Evolutionary conservation across 2,329 filamentous ascomycete species (phyloP).

Genomic region (Cytospora piceicola): DNA sequence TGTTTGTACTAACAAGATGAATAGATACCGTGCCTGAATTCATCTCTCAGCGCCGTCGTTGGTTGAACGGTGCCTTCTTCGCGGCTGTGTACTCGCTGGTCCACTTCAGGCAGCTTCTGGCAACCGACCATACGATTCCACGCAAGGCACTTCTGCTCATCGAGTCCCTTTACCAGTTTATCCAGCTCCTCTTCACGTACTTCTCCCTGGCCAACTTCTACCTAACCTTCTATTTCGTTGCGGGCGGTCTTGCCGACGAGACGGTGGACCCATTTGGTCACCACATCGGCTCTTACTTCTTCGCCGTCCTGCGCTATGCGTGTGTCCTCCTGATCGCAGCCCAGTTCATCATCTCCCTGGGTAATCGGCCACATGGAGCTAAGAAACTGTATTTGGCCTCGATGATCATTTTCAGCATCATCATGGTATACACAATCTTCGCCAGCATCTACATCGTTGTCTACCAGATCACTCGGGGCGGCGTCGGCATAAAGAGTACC

Average conservation of each 20-base stretch:
- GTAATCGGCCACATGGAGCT: slow-evolving; percentile 93
- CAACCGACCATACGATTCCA: slow-evolving; percentile 85
- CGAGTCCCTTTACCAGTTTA: slow-evolving; percentile 93
- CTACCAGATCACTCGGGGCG: slow-evolving; percentile 68
- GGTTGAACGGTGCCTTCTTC: slow-evolving; percentile 99
- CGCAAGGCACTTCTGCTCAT: slow-evolving; percentile 92
- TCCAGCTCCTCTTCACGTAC: slow-evolving; percentile 93
- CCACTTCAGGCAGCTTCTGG: slow-evolving; percentile 92
- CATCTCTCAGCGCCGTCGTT: slow-evolving; percentile 92
- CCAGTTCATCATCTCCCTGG: slow-evolving; percentile 95
- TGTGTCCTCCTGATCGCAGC: slow-evolving; percentile 87
- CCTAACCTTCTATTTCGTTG: slow-evolving; percentile 97
- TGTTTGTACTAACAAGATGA: slow-evolving; percentile 35
- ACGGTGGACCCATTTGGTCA: slow-evolving; percentile 90
- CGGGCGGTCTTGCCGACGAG: slow-evolving; percentile 81
- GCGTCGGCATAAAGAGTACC: slow-evolving; percentile 74
- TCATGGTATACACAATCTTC: slow-evolving; percentile 96
- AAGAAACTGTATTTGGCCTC: slow-evolving; percentile 86
- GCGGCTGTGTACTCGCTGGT: slow-evolving; percentile 96
- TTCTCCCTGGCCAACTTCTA: slow-evolving; percentile 99
- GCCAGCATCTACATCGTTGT: slow-evolving; percentile 87
- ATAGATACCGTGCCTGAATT: slow-evolving; percentile 91
- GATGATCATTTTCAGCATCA: slow-evolving; percentile 88
- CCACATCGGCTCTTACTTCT: slow-evolving; percentile 81
- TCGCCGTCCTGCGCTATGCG: slow-evolving; percentile 81